Conservation (phyloP, 495 filamentous ascomycete species). For the Physcia stellaris region DNA sequence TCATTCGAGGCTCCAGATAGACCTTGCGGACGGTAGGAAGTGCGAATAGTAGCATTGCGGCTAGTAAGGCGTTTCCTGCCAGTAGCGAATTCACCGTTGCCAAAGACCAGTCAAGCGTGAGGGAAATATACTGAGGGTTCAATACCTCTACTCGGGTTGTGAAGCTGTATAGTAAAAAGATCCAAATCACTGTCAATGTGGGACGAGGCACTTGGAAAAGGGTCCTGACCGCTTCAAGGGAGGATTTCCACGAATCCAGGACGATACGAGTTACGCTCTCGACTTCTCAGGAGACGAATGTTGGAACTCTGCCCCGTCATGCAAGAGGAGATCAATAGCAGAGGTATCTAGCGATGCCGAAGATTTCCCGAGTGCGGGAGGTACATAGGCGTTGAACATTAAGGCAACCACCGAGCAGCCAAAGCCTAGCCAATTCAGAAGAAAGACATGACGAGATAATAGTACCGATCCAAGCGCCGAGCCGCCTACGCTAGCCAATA, state of each 20-base stretch:
- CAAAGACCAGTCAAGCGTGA: background rate
- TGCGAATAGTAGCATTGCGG: background rate
- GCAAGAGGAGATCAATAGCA: no score
- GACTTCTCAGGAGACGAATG: no score
- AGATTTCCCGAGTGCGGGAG: no score
- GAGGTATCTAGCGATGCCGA: no score
- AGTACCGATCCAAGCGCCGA: no score
- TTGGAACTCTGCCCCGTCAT: no score
- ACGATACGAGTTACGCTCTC: no score
- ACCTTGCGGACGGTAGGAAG: background rate
- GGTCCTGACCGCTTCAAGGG: background rate
- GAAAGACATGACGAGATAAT: no score
- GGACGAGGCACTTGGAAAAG: background rate
- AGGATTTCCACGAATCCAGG: background rate
- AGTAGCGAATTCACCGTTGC: background rate
- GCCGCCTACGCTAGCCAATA: no score
- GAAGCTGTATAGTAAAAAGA: background rate
- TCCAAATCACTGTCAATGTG: background rate
- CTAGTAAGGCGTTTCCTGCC: background rate
- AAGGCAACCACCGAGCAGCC: no score
- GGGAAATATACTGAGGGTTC: background rate
- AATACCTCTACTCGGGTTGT: background rate
- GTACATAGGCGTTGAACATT: no score
- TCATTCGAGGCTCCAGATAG: background rate
- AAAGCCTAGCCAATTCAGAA: no score